Percentiles rank a stretch among this genome's conserved stretches.
Conservation (phyloP, 768 basidiomycete species). For the Fibroporia radiculosa region DNA sequence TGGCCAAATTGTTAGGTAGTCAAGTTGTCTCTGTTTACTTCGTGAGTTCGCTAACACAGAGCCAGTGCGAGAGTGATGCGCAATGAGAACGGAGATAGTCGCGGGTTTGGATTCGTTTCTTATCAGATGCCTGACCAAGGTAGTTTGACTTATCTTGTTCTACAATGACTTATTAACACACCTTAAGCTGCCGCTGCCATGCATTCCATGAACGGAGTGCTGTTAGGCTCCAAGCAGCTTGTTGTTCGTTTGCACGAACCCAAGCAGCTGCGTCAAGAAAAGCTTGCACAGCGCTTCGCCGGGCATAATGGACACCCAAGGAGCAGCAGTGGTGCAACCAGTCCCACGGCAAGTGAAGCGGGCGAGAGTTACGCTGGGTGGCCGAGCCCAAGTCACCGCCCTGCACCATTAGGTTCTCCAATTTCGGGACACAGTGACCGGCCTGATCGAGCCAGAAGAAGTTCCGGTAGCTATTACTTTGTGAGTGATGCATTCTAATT, state of each 20-base stretch:
- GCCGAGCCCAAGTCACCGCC: slow-evolving; percentile 60
- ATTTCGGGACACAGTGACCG: slow-evolving; percentile 44
- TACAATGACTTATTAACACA: background rate
- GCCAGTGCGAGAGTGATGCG: slow-evolving; percentile 86
- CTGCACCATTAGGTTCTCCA: slow-evolving; percentile 48
- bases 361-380: slow-evolving; percentile 72
- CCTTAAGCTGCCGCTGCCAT: slow-evolving; percentile 60
- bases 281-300: slow-evolving; percentile 74
- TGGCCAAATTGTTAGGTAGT: slow-evolving; percentile 82
- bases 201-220: slow-evolving; percentile 72
- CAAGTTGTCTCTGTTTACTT: background rate
- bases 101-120: slow-evolving; percentile 89
- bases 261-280: slow-evolving; percentile 85
- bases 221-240: slow-evolving; percentile 67
- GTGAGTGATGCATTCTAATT: slow-evolving; percentile 31
- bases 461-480: slow-evolving; percentile 83
- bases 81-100: slow-evolving; percentile 71
- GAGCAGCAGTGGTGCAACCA: slow-evolving; percentile 76
- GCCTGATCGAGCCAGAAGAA: slow-evolving; percentile 60
- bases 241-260: slow-evolving; percentile 88
- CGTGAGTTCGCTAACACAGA: background rate
- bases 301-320: slow-evolving; percentile 74
- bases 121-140: slow-evolving; percentile 82
- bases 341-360: slow-evolving; percentile 75
- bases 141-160: slow-evolving; percentile 17